Conservation (phyloP, 2,329 filamentous ascomycete genomes). For the Aspergillus oerlinghausenensis region DNA sequence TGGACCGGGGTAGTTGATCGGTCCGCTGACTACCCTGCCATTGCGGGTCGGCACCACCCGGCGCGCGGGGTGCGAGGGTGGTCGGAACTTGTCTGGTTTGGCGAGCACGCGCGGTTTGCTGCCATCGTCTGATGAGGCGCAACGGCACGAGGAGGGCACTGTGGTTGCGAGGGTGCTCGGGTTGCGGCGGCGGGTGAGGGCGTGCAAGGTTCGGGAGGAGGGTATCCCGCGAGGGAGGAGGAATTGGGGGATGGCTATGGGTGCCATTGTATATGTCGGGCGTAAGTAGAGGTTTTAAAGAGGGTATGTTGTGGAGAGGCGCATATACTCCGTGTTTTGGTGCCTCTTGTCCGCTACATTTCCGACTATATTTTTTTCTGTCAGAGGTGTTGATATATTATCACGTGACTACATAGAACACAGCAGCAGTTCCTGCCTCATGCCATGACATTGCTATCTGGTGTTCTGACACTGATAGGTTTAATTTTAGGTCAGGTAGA, state of each 20-base stretch:
- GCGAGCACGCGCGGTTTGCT: conserved; percentile 67
- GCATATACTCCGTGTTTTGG: neutral
- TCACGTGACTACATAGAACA: neutral
- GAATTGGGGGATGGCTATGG: conserved; percentile 56
- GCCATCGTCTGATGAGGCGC: conserved; percentile 19
- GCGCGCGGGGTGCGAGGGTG: conserved; percentile 79
- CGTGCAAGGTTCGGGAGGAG: conserved; percentile 26
- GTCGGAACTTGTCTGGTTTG: conserved; percentile 84
- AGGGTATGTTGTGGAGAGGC: neutral
- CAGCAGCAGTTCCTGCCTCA: no score
- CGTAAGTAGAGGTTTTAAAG: conserved; percentile 6
- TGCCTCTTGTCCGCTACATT: neutral
- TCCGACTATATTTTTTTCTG: neutral
- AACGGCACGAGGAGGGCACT: conserved; percentile 17
- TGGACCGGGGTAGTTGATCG: conserved; percentile 69
- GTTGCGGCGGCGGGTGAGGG: conserved; percentile 18
- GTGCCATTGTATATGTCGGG: conserved; percentile 11
- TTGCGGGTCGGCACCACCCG: conserved; percentile 51
- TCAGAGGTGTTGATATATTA: neutral
- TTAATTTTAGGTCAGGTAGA: no score
- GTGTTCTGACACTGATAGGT: no score
- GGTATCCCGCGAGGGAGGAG: conserved; percentile 58
- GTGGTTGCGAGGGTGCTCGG: conserved; percentile 3
- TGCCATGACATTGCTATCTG: no score
- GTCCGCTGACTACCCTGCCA: conserved; percentile 30